These are phyloP conservation scores for Cylindrotheca closterium DNA, from an alignment of 108 stramenopile genomes.

Conservation along the genomic window DNA sequence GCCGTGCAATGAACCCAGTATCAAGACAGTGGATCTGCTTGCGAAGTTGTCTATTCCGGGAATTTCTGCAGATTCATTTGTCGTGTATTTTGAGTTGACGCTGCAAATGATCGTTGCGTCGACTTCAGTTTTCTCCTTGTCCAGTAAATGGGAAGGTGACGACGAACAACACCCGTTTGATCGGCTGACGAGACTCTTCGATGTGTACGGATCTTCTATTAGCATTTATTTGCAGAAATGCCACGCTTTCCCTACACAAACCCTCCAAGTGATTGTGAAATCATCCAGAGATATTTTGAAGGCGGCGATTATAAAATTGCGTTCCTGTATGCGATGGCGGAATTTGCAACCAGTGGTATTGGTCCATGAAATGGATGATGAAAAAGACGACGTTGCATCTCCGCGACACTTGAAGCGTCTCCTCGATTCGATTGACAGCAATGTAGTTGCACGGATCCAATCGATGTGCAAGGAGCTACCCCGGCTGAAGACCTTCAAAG, in stretches of 20 bases:
- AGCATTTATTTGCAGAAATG: slow-evolving; percentile 5
- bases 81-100: slow-evolving; percentile 12
- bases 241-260: slow-evolving; percentile 14
- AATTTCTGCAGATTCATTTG: slow-evolving; percentile 5
- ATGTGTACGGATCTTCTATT: slow-evolving; percentile 16
- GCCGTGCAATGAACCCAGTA: neutral
- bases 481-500: neutral
- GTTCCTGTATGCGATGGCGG: slow-evolving; percentile 19
- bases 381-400: slow-evolving; percentile 13
- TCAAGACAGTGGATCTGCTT: neutral
- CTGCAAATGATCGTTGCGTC: slow-evolving; percentile 19
- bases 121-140: slow-evolving; percentile 14
- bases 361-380: slow-evolving; percentile 1
- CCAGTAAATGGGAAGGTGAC: neutral
- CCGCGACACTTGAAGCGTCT: slow-evolving; percentile 7
- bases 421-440: slow-evolving; percentile 15
- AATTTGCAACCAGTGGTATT: slow-evolving; percentile 15
- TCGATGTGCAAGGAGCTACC: neutral
- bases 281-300: slow-evolving; percentile 19
- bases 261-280: slow-evolving; percentile 8
- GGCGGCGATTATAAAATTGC: neutral
- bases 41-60: slow-evolving; percentile 4
- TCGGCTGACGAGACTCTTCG: slow-evolving; percentile 7
- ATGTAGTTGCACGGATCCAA: neutral
- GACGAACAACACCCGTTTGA: slow-evolving; percentile 8